Percentiles rank a stretch among this genome's conserved stretches.
phyloP scores from a whole-genome alignment of 1,139 yeast species.

The Candida smagusa region DNA sequence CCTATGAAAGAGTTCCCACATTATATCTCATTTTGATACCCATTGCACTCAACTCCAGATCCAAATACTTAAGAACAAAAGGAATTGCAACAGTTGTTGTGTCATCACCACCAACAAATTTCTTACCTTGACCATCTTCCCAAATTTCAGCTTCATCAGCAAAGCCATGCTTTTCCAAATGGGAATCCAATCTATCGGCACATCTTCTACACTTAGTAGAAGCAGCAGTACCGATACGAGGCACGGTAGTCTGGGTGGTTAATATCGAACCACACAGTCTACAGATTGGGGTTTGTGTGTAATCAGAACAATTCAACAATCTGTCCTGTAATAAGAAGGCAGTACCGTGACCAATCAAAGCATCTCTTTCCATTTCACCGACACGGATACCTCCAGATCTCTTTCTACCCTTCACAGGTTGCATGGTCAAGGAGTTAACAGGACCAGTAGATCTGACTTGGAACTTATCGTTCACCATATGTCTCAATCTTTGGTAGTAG shows the following conservation, averaged over 20 bases:
- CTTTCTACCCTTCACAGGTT: conserved; percentile 99
- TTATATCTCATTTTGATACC: conserved; percentile 91
- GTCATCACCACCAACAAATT: conserved; percentile 86
- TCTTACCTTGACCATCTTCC: conserved; percentile 96
- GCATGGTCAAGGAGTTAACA: conserved; percentile 95
- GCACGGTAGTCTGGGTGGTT: conserved; percentile 86
- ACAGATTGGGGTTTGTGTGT: conserved; percentile 87
- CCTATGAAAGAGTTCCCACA: conserved; percentile 29
- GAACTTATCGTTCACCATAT: conserved; percentile 99
- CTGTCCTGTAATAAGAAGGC: conserved; percentile 94
- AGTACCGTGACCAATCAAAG: conserved; percentile 98
- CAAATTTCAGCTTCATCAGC: conserved; percentile 79
- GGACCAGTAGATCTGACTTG: conserved; percentile 99
- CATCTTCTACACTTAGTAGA: conserved; percentile 88
- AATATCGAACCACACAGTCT: conserved; percentile 91
- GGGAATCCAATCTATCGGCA: conserved; percentile 58
- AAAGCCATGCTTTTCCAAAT: conserved; percentile 36
- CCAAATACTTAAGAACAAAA: conserved; percentile 90
- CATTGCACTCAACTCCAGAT: conserved; percentile 96
- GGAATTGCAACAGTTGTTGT: conserved; percentile 96
- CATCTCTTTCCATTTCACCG: conserved; percentile 99
- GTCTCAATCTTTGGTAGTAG: conserved; percentile 96
- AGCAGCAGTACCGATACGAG: conserved; percentile 81
- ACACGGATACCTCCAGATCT: conserved; percentile 99
- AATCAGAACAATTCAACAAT: conserved; percentile 91